Evolutionary conservation across 129 eudicot species (phyloP).

Genomic region (Saussurea involucrata): DNA sequence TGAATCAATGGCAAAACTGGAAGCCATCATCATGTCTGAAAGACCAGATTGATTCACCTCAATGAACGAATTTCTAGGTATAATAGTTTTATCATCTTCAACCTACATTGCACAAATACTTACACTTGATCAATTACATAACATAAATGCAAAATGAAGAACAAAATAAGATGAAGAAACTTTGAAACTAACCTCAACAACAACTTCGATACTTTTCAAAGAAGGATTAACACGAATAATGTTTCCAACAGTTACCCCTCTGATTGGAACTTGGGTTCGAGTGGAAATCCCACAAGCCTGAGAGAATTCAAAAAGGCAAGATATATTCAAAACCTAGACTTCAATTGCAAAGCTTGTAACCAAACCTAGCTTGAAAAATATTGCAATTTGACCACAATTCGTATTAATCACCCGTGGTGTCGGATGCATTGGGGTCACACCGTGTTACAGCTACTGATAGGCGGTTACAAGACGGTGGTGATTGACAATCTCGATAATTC

Average conservation of each 20-base stretch:
- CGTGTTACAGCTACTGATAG: no score
- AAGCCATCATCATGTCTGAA: no score
- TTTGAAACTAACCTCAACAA: conserved; percentile 65
- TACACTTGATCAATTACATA: no score
- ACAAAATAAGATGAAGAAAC: no score
- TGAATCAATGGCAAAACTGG: no score
- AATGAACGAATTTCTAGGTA: conserved; percentile 73
- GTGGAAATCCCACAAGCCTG: conserved; percentile 85
- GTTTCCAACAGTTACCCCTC: conserved; percentile 90
- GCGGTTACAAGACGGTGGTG: no score
- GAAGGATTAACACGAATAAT: conserved; percentile 84
- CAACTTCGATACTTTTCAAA: conserved; percentile 71
- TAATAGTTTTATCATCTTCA: conserved; percentile 82
- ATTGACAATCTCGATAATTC: no score
- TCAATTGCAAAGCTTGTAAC: conserved; percentile 76
- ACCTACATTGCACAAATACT: conserved; percentile 42
- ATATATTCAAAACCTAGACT: conserved; percentile 71
- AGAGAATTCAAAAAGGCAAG: conserved; percentile 71
- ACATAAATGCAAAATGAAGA: neutral
- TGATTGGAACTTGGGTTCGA: conserved; percentile 80
- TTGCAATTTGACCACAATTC: no score
- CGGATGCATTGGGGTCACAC: no score
- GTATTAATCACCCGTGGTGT: no score
- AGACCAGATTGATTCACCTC: conserved; percentile 97
- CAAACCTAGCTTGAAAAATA: no score